These are phyloP conservation scores for Chrysanthemum seticuspe DNA, from an alignment of 129 eudicot genomes.

Conservation along the genomic window DNA sequence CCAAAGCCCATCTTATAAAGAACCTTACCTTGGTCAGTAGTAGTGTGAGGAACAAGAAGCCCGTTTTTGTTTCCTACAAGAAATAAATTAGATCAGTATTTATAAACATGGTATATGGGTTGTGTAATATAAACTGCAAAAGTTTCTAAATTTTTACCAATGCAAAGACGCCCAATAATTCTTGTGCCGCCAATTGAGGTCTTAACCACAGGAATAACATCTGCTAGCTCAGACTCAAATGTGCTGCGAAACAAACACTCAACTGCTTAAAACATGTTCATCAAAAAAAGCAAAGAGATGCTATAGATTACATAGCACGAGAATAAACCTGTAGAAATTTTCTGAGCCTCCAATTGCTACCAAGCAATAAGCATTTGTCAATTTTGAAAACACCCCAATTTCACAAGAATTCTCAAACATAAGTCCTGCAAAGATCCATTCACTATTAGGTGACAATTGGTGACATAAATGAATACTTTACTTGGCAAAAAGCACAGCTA, in stretches of 20 bases:
- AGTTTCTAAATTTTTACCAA: constrained; percentile 45
- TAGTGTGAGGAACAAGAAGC: constrained; percentile 46
- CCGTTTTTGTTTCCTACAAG: constrained; percentile 46
- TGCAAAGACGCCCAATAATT: constrained; percentile 82
- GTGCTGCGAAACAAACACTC: constrained; percentile 47
- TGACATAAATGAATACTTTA: neutral
- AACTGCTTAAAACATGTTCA: constrained; percentile 6
- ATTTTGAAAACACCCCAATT: constrained; percentile 86
- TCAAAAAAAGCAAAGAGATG: neutral
- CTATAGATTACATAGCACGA: neutral
- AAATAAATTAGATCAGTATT: neutral
- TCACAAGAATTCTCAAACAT: constrained; percentile 91
- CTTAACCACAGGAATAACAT: constrained; percentile 78
- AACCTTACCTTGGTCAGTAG: constrained; percentile 63
- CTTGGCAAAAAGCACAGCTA: neutral
- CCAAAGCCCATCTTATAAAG: neutral
- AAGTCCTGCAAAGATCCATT: constrained; percentile 51
- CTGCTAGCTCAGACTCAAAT: constrained; percentile 81
- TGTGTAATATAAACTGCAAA: neutral
- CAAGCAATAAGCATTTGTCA: constrained; percentile 90
- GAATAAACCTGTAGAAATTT: constrained; percentile 78
- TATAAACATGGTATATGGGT: neutral
- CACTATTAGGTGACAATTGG: neutral
- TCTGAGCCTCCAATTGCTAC: constrained; percentile 99
- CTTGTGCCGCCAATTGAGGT: constrained; percentile 88